Conservation (phyloP, 768 basidiomycete genomes). For the Phylloporus sp. region DNA sequence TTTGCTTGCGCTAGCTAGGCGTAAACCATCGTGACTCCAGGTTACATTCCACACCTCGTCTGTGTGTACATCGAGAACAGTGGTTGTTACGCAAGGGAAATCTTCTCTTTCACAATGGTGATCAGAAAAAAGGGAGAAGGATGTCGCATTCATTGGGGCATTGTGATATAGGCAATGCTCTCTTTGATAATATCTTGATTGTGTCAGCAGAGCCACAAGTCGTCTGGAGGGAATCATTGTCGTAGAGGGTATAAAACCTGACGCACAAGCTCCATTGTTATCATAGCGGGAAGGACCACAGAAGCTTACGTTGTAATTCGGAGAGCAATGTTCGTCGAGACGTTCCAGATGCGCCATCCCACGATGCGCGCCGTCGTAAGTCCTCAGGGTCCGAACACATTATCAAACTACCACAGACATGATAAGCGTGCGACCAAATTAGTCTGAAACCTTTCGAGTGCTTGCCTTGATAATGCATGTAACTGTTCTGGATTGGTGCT, state of each 20-base stretch:
- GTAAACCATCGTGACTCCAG: constrained; percentile 88
- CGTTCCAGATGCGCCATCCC: constrained; percentile 84
- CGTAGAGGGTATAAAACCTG: constrained; percentile 86
- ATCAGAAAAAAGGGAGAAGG: constrained; percentile 84
- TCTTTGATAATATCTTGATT: constrained; percentile 79
- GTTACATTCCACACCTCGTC: constrained; percentile 96
- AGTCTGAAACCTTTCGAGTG: constrained; percentile 12
- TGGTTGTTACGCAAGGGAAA: constrained; percentile 85
- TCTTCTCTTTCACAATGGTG: constrained; percentile 75
- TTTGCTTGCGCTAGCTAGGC: constrained; percentile 83
- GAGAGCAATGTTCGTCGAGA: constrained; percentile 76
- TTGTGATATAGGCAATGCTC: constrained; percentile 87
- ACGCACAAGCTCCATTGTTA: neutral
- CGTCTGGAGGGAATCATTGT: constrained; percentile 92
- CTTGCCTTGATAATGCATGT: constrained; percentile 84
- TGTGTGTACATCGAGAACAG: constrained; percentile 77
- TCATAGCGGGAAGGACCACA: neutral
- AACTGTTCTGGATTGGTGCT: constrained; percentile 77
- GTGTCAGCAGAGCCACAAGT: constrained; percentile 78
- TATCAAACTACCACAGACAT: constrained; percentile 56
- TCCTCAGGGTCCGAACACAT: constrained; percentile 90
- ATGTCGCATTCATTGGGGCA: constrained; percentile 47
- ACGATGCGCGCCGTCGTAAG: constrained; percentile 71
- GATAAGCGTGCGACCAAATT: constrained; percentile 13
- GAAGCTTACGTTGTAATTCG: constrained; percentile 71